Evolutionary conservation across 306 rosid genomes (phyloP), one percentile per base, ranked within the genome.

Genomic region (Vachellia pachyceras): DNA sequence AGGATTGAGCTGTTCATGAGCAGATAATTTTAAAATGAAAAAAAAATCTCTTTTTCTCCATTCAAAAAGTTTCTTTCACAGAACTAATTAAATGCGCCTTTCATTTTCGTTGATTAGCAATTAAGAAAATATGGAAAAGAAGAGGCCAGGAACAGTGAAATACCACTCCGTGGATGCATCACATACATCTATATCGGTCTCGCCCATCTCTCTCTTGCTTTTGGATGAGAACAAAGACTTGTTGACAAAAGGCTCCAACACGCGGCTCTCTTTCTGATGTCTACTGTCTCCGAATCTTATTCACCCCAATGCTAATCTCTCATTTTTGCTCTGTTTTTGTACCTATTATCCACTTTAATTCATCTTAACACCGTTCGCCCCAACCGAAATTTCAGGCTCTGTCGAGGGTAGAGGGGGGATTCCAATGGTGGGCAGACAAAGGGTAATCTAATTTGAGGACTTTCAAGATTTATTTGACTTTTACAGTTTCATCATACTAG

Each of bases 1-100:
- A 54, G 40, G 72, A n/a, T 80, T 81, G 88, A 84, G 92, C 88
- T 88, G 89, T 88, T 85, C 90, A 78, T 82, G 75, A 73, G 84
- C 78, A 13, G 82, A 84, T 90, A 81, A 41, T 25, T 84, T 44
- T 57, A 66, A 66, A 66, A 17, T 66, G 22, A n/a, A 46, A 50
- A 50, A 17, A 15, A 49, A 17, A 18, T 0, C 18, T 6, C 4
- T 54, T 64, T 29, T 52, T 11, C 8, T 18, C 7, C 0, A 22
- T 41, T 23, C 36, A 9, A 44, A 29, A 29, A 37, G 54, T 14
- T 65, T 50, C 20, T 75, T 75, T 15, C 22, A 40, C 17, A 33
- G 40, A 68, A n/a, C 17, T 39, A 39, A 68, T 68, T 68, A 18
- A 40, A 68, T n/a, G 72, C 50, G 15, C 35, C 72, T 40, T 18